phyloP scores from a whole-genome alignment of 768 basidiomycete genomes.

The Tylopilus subfusipes region DNA sequence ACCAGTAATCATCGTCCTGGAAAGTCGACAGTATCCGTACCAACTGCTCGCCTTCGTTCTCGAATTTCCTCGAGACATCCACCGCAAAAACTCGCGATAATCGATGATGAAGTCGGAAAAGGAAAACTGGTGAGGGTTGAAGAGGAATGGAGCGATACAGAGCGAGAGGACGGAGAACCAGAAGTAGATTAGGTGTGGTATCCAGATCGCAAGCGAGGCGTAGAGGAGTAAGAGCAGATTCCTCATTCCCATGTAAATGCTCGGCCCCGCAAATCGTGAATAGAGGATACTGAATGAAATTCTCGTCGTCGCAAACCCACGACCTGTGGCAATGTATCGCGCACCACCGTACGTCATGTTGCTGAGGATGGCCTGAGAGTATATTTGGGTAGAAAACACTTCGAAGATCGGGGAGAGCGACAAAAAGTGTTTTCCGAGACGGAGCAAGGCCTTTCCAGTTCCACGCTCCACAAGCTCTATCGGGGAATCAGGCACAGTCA shows the following conservation, averaged over 20 bases:
- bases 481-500: conserved; percentile 1
- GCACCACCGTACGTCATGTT: conserved; percentile 98
- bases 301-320: conserved; percentile 96
- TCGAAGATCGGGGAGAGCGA: conserved; percentile 98
- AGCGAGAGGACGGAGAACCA: conserved; percentile 96
- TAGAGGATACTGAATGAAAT: conserved; percentile 96
- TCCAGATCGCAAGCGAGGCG: conserved; percentile 88
- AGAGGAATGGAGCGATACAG: conserved; percentile 95
- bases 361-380: conserved; percentile 94
- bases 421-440: conserved; percentile 93
- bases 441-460: conserved; percentile 90
- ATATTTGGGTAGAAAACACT: conserved; percentile 98
- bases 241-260: conserved; percentile 98
- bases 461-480: conserved; percentile 94
- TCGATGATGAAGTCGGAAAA: conserved; percentile 97
- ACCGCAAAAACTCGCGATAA: conserved; percentile 95
- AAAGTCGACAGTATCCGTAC: conserved; percentile 99
- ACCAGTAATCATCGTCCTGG: conserved; percentile 95
- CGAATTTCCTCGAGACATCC: conserved; percentile 99
- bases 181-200: conserved; percentile 96
- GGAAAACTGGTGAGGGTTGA: conserved; percentile 99
- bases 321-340: conserved; percentile 97
- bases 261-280: conserved; percentile 98
- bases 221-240: conserved; percentile 89
- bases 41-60: conserved; percentile 95